These are phyloP conservation scores for Mollisiaceae sp. DNA, from an alignment of 2,329 filamentous ascomycete species.

Conservation along the genomic window DNA sequence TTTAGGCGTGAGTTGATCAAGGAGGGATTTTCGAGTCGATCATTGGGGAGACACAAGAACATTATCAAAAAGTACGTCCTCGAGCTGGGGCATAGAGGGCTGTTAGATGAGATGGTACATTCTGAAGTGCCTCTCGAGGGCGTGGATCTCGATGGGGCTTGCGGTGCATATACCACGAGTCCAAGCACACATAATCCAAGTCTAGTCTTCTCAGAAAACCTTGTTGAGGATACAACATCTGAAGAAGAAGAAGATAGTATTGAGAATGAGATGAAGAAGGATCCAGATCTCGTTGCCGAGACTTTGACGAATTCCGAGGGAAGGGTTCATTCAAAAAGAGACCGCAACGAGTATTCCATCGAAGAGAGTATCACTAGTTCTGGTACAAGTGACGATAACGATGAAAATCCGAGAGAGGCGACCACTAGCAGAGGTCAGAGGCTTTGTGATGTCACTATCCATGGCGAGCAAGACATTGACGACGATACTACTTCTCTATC, in stretches of 20 bases:
- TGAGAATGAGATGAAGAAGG: no score
- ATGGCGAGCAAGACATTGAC: neutral
- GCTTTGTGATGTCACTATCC: neutral
- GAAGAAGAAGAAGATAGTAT: no score
- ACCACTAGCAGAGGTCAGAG: neutral
- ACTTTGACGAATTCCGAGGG: neutral
- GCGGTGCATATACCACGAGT: no score
- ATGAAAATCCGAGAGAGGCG: neutral
- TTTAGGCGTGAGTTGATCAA: slow-evolving; percentile 59
- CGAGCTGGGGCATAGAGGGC: slow-evolving; percentile 31
- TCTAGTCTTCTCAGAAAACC: no score
- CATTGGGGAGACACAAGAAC: slow-evolving; percentile 58
- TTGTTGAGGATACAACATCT: no score
- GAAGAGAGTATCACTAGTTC: neutral
- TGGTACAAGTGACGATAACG: neutral
- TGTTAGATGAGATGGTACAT: slow-evolving; percentile 21
- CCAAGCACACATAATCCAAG: neutral
- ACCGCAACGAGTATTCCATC: neutral
- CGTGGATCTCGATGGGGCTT: neutral
- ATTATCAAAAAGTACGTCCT: slow-evolving; percentile 32
- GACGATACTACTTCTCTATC: neutral
- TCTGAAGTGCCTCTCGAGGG: slow-evolving; percentile 5
- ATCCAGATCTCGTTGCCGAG: neutral
- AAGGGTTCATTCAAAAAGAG: neutral
- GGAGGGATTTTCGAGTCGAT: slow-evolving; percentile 60